Evolutionary conservation across 129 eudicot genomes (phyloP).

Genomic region (Escallonia rubra): DNA sequence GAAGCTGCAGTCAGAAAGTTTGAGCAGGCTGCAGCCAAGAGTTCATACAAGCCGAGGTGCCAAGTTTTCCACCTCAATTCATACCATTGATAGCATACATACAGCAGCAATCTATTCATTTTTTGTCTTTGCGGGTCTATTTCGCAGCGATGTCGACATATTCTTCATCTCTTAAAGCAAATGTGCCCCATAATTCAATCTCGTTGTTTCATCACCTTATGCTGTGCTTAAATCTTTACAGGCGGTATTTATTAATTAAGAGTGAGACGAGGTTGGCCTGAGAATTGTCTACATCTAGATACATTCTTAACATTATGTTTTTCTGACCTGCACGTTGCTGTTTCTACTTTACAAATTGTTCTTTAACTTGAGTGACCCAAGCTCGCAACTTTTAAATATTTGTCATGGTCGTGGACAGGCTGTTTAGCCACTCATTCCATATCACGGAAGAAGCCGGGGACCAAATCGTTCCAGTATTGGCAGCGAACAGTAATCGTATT

Average conservation of each 20-base stretch:
- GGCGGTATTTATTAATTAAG: background rate
- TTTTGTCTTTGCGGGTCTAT: slow-evolving; percentile 12
- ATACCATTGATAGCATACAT: slow-evolving; percentile 27
- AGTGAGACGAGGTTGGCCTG: background rate
- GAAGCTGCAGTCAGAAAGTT: slow-evolving; percentile 68
- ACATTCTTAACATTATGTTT: background rate
- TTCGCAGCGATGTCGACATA: slow-evolving; percentile 21
- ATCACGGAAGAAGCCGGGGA: too few species aligned
- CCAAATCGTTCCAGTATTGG: too few species aligned
- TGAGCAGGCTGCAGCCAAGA: slow-evolving; percentile 54
- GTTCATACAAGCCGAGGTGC: slow-evolving; percentile 53
- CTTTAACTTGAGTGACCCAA: too few species aligned
- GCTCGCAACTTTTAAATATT: too few species aligned
- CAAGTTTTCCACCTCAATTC: slow-evolving; percentile 81
- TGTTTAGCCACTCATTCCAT: too few species aligned
- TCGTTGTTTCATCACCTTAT: background rate
- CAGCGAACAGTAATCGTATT: too few species aligned
- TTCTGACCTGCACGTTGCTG: too few species aligned
- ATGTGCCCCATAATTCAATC: background rate
- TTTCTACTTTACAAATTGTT: too few species aligned
- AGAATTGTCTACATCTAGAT: background rate
- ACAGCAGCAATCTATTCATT: background rate
- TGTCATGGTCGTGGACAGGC: too few species aligned
- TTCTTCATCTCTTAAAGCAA: slow-evolving; percentile 17
- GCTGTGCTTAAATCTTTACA: background rate